Base-by-base conservation (phyloP, 208 protist species). In the Crithidia expoeki region DNA sequence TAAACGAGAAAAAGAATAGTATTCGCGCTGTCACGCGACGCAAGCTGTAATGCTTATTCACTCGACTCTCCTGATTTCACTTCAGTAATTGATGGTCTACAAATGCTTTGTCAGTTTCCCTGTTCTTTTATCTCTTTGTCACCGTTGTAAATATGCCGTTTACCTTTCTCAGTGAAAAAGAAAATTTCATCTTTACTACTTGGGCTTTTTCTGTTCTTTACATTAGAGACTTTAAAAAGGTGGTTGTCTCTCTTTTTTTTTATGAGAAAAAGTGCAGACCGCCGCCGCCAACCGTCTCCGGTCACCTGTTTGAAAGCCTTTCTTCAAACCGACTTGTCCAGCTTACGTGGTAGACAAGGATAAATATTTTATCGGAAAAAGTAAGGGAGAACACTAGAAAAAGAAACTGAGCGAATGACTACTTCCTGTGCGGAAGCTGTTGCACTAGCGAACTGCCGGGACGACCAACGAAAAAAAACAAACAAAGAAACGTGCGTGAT, bases 301-400 rank as follows among this genome's bases (percentile, higher is more conserved):
- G 52, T 40, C 49, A 59, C 52, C 68, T n/a, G 57, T 66, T 64
- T 33, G 38, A 64, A 42, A 27, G 56, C 50, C 33, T 55, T 40
- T 34, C 34, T 21, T 53, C 55, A 63, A 63, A 36, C 59, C 21
- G 30, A 30, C 46, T 21, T 68, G 46, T 21, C 49, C 47, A 56
- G 50, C 62, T 55, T 58, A 65, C 38, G 42, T 65, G 46, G 55
- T 60, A 36, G 55, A 32, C 55, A 60, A 44, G 53, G 17, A 32
- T 11, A 40, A 9, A 6, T 32, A 42, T 21, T 30, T 10, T 27
- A 23, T 2, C 4, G 33, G 19, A 27, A 52, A 28, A 40, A 49
- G n/a, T 30, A 58, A 17, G 34, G 46, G 25, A 34, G 17, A n/a
- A 44, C 36, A 61, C 9, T 40, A 38, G 27, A 12, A 58, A 68